A percentile compares a stretch with the other conserved stretches of the same genome.
These are phyloP conservation scores for Tuber aestivum DNA, from an alignment of 495 filamentous ascomycete species.

Conservation along the genomic window DNA sequence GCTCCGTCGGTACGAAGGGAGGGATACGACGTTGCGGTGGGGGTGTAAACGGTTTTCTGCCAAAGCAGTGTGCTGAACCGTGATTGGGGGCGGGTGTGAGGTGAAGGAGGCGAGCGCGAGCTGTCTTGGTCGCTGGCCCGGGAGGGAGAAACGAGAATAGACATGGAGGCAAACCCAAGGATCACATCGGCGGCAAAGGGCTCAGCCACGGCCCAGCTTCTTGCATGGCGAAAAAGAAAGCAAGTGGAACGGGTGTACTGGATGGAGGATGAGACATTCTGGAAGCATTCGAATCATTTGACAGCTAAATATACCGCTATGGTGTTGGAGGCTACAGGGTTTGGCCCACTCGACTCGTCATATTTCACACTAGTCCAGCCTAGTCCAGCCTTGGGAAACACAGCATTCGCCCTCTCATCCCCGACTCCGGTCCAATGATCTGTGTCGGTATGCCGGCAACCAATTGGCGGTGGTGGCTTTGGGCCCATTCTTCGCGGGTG, in stretches of 20 bases:
- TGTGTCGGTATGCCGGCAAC: neutral
- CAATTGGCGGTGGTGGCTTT: neutral
- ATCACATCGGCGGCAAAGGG: conserved; percentile 10
- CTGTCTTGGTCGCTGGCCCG: conserved; percentile 1
- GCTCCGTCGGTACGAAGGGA: too few relatives aligned
- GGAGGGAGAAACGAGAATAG: conserved; percentile 24
- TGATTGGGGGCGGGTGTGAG: neutral
- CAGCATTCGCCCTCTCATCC: neutral
- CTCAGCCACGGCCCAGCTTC: conserved; percentile 16
- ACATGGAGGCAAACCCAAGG: conserved; percentile 7
- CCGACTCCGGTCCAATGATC: conserved; percentile 4
- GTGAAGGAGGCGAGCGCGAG: neutral
- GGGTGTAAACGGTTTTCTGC: neutral
- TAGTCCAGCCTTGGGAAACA: conserved; percentile 12
- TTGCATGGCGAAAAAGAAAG: conserved; percentile 11
- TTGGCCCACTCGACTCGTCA: conserved; percentile 3
- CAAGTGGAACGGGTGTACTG: conserved; percentile 8
- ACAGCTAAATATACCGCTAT: conserved; percentile 17
- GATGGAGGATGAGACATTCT: conserved; percentile 5
- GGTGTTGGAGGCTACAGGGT: conserved; percentile 6
- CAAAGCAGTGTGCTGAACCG: neutral
- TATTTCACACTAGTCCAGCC: conserved; percentile 18
- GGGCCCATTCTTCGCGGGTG: neutral
- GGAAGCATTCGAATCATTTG: conserved; percentile 6
- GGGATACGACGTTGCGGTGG: neutral